Conservation (phyloP, 768 basidiomycete species). For the Daedaleopsis sinensis region DNA sequence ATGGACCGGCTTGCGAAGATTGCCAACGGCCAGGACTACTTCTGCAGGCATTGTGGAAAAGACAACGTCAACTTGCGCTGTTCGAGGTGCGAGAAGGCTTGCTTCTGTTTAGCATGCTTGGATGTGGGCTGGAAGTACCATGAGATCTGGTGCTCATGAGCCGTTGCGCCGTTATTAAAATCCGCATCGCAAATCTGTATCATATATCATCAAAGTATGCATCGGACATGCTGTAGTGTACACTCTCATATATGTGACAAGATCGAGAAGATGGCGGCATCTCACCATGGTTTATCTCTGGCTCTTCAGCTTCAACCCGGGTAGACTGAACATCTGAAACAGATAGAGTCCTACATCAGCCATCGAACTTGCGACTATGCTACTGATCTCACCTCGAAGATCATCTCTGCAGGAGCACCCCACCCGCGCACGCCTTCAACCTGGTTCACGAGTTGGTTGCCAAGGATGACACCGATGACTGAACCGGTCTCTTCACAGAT, state of each 20-base stretch:
- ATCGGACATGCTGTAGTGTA: background rate
- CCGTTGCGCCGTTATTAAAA: background rate
- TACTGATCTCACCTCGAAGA: slow-evolving; percentile 54
- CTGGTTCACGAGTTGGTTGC: slow-evolving; percentile 58
- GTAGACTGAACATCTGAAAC: slow-evolving; percentile 55
- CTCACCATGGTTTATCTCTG: slow-evolving; percentile 1
- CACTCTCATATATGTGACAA: background rate
- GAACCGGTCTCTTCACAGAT: slow-evolving; percentile 62
- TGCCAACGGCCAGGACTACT: slow-evolving; percentile 16
- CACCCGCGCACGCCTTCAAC: slow-evolving; percentile 60
- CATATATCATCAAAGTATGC: background rate
- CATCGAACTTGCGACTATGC: background rate
- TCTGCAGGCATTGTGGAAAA: slow-evolving; percentile 28
- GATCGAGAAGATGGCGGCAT: background rate
- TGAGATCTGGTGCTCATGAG: slow-evolving; percentile 19
- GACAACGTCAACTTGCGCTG: slow-evolving; percentile 22
- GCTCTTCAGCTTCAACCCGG: slow-evolving; percentile 40
- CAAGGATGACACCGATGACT: slow-evolving; percentile 66
- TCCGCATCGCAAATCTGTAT: background rate
- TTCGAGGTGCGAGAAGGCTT: slow-evolving; percentile 22
- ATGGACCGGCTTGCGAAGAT: slow-evolving; percentile 16
- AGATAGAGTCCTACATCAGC: background rate
- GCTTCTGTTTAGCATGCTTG: slow-evolving; percentile 20
- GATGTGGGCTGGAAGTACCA: slow-evolving; percentile 24
- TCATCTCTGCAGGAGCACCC: slow-evolving; percentile 64